These are phyloP conservation scores for Penicillium parvum DNA, from an alignment of 495 filamentous ascomycete genomes.

Conservation along the genomic window DNA sequence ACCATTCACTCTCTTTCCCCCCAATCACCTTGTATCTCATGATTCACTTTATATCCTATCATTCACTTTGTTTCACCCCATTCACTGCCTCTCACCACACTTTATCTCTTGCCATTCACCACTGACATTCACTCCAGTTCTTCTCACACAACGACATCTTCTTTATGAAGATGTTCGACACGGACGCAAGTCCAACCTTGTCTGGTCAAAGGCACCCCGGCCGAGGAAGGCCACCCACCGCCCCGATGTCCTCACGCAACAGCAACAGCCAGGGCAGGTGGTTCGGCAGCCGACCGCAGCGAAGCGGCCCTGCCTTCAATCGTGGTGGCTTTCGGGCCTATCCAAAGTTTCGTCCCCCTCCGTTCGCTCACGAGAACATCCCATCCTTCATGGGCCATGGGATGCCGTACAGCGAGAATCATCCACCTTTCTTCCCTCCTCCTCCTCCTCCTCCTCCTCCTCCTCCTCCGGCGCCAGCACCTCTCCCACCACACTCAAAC, in stretches of 20 bases:
- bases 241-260: neutral
- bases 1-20: conserved; percentile 8
- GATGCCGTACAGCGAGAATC: neutral
- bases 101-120: no score
- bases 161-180: no score
- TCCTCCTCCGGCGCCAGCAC: neutral
- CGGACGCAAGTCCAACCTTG: neutral
- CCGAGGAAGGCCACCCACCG: neutral
- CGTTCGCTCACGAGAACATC: neutral
- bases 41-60: neutral
- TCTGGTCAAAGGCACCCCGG: no score
- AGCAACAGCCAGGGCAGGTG: neutral
- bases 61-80: no score
- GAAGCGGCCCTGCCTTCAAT: neutral
- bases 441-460: neutral
- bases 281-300: neutral
- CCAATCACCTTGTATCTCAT: neutral
- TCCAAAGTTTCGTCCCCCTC: neutral
- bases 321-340: neutral
- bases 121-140: no score
- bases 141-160: no score
- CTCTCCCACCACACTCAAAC: no score
- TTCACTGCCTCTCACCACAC: no score
- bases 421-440: neutral
- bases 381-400: neutral